Evolutionary conservation across 306 rosid species (phyloP), one percentile per base, ranked within the genome.

Genomic region (Benincasa hispida): DNA sequence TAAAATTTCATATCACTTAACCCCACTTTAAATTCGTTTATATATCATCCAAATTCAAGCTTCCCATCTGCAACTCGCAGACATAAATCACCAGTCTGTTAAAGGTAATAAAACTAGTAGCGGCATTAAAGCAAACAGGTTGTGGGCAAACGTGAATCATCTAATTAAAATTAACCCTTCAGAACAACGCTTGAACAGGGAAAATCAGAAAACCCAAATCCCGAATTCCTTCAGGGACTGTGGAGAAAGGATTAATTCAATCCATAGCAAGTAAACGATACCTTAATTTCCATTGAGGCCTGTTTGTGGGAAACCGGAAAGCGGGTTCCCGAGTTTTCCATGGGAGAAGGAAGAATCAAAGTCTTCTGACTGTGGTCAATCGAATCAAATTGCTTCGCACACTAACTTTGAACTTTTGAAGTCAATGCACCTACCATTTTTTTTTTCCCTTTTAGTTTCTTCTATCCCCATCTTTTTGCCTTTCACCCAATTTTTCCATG

Each of bases 201-300:
- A 74, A 47, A 73, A 18, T 32, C 47, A 35, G 47, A 55, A 50
- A 41, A n/a, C 28, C 48, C 22, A 22, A 65, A 65, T 27, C 79
- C 51, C 48, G 32, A 74, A 51, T 19, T n/a, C 77, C 6, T 19
- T 55, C 3, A 13, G 6, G 50, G 21, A 54, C 0, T 0, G 28
- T 11, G 13, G 7, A 54, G 18, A 2, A 56, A 2, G 28, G 48
- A 59, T 76, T 24, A 48, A 47, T 72, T 35, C 2, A 19, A 41
- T 63, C 34, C 2, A 14, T 30, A 24, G 62, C 8, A 58, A 37
- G 6, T 12, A 50, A 18, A 61, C 14, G 19, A 22, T 58, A 92
- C 93, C 92, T 87, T 84, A 77, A 92, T 88, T 55, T 87, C 81
- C 80, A 83, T 74, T 11, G 92, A 87, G 32, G 87, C 74, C 14